Base-by-base conservation (phyloP, 805 yeast genomes). In the Candida sphagnicola region DNA sequence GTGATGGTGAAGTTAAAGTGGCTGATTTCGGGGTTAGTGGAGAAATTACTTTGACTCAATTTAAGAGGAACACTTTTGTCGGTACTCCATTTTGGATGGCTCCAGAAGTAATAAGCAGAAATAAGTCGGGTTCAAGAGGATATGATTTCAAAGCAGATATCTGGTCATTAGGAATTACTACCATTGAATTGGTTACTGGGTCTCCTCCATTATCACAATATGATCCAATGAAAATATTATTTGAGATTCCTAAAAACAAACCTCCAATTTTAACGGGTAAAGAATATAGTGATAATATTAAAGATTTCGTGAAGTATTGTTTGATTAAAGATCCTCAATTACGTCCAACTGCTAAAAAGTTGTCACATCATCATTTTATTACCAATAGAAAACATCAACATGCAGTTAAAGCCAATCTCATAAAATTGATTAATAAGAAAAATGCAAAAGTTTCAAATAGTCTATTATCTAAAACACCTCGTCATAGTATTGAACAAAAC, bases 31-130 rank as follows among this genome's bases (percentile, higher is more conserved):
- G 98, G 1, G 96, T 90, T 3, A 79, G 91, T 50, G 93, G 93
- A 0, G 93, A 88, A 57, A 69, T 90, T 18, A 74, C 82, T 15
- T 61, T 69, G 32, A 72, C 83, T 1, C 60, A 59, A 37, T 59
- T 67, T 16, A 70, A 70, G 43, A 75, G 82, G 46, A 77, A 76
- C 39, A 86, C 96, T 0, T 82, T 90, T 70, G 96, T 89, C 37
- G 98, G 98, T 1, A 89, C 97, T 0, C 96, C 97, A 11, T 87
- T 78, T 60, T 90, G 97, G 97, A 90, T 91, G 98, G 99, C 99
- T 0, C 99, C 99, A 0, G 99, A 93, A 57, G 85, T 91, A n/a
- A 84, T 93, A 31, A 57, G 69, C 4, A 57, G 74, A 37, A 36
- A 39, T 35, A 62, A 30, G 39, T 12, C 6, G 15, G 57, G 63